Conservation (phyloP, 768 basidiomycete genomes). For the Phylloporus scabripes region DNA sequence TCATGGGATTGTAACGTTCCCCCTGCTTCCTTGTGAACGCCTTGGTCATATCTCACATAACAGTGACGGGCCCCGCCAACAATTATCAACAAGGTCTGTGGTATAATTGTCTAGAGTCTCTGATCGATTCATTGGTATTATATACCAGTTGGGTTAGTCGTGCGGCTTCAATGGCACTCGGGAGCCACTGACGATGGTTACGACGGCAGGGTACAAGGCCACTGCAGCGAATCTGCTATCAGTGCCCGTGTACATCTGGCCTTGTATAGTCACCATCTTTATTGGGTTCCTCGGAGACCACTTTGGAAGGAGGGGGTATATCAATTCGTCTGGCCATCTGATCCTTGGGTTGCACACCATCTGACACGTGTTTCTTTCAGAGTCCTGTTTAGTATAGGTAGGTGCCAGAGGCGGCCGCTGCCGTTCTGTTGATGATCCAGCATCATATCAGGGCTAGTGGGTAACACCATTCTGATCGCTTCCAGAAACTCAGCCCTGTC, state of each 20-base stretch:
- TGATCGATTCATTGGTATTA: background rate
- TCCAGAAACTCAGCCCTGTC: slow-evolving; percentile 58
- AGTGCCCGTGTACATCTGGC: slow-evolving; percentile 73
- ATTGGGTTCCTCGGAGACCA: slow-evolving; percentile 40
- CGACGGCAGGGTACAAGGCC: slow-evolving; percentile 46
- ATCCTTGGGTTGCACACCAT: no score
- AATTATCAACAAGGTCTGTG: slow-evolving; percentile 45
- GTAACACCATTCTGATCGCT: slow-evolving; percentile 62
- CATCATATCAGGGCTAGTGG: slow-evolving; percentile 37
- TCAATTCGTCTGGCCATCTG: slow-evolving; percentile 48
- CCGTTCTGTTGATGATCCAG: background rate
- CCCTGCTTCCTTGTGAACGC: background rate
- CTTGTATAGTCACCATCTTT: slow-evolving; percentile 57
- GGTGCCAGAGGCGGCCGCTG: background rate
- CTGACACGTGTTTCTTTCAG: no score
- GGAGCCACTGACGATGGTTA: background rate
- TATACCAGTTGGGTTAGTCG: slow-evolving; percentile 20
- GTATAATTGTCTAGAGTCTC: background rate
- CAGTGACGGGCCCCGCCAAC: slow-evolving; percentile 46
- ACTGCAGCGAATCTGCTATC: slow-evolving; percentile 69
- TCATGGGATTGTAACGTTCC: slow-evolving; percentile 57
- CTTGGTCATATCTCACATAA: slow-evolving; percentile 1
- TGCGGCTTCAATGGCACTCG: background rate
- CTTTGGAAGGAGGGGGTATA: slow-evolving; percentile 50
- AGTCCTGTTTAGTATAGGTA: slow-evolving; percentile 30